phyloP scores from a whole-genome alignment of 306 rosid species.

The Glycine soja region DNA sequence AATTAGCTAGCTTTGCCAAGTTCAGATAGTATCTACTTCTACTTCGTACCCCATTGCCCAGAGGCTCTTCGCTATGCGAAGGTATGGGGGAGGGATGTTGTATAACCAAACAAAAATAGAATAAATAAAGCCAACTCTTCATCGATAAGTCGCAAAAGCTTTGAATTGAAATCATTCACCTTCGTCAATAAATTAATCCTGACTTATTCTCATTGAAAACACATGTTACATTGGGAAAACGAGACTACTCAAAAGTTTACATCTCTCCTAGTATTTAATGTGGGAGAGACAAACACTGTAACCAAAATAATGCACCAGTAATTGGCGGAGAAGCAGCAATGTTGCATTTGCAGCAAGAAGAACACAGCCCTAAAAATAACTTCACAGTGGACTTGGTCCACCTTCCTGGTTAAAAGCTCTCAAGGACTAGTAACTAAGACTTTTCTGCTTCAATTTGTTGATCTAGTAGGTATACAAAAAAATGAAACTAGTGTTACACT shows the following conservation, averaged over 20 bases:
- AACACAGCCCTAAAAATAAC: conserved; percentile 12
- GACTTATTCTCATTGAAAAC: conserved; percentile 54
- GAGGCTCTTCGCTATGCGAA: too few species aligned
- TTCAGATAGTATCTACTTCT: neutral
- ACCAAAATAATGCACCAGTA: conserved; percentile 32
- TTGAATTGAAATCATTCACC: conserved; percentile 19
- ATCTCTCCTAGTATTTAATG: conserved; percentile 55
- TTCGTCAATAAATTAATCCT: conserved; percentile 34
- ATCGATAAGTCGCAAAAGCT: neutral
- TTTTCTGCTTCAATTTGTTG: conserved; percentile 47
- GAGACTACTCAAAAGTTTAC: conserved; percentile 35
- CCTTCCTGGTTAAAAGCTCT: conserved; percentile 43
- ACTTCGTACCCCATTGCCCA: too few species aligned
- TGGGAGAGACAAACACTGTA: conserved; percentile 47
- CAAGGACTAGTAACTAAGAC: conserved; percentile 48
- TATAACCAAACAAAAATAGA: neutral
- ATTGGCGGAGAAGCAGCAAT: conserved; percentile 4
- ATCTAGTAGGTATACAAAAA: conserved; percentile 51
- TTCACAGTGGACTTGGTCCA: conserved; percentile 35
- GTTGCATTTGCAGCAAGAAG: conserved; percentile 30
- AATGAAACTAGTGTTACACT: conserved; percentile 30
- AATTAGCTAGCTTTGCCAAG: neutral
- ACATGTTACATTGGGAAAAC: conserved; percentile 46
- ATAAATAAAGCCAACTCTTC: neutral
- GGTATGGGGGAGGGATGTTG: too few species aligned